phyloP scores from a whole-genome alignment of 2,329 filamentous ascomycete species.

The Colletotrichum sp. region DNA sequence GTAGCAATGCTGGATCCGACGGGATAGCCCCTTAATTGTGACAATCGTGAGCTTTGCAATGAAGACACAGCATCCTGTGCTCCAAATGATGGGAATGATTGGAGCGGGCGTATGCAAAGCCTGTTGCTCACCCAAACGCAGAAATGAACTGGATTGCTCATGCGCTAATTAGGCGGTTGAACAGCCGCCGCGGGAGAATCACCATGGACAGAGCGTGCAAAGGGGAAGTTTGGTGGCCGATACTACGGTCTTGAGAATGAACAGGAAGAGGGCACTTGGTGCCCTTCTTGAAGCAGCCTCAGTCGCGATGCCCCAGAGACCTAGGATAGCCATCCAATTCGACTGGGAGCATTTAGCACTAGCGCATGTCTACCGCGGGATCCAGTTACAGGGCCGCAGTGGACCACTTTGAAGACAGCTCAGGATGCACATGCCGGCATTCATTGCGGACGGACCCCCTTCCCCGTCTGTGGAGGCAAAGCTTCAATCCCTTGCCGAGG shows the following conservation, averaged over 20 bases:
- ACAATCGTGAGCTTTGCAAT: background rate
- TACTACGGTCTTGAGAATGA: too few relatives aligned
- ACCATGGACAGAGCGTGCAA: fast-evolving
- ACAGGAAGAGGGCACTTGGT: background rate
- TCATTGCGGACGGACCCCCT: background rate
- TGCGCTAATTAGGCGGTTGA: background rate
- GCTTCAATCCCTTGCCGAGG: background rate
- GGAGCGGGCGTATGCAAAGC: background rate
- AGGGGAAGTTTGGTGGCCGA: too few relatives aligned
- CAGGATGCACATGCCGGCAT: background rate
- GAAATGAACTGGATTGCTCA: background rate
- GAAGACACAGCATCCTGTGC: background rate
- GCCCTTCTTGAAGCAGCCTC: fast-evolving
- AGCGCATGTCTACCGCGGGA: background rate
- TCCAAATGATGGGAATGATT: fast-evolving
- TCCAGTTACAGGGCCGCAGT: background rate
- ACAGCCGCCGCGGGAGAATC: fast-evolving
- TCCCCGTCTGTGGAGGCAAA: background rate
- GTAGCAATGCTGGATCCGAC: background rate
- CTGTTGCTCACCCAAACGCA: fast-evolving
- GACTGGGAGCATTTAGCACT: background rate
- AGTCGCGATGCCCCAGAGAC: fast-evolving
- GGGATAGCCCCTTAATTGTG: background rate
- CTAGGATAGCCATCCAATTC: background rate
- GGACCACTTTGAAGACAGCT: background rate